A percentile compares a stretch with the other conserved stretches of the same genome.
These are phyloP conservation scores for Penicillium diatomitis DNA, from an alignment of 495 filamentous ascomycete genomes.

Conservation along the genomic window DNA sequence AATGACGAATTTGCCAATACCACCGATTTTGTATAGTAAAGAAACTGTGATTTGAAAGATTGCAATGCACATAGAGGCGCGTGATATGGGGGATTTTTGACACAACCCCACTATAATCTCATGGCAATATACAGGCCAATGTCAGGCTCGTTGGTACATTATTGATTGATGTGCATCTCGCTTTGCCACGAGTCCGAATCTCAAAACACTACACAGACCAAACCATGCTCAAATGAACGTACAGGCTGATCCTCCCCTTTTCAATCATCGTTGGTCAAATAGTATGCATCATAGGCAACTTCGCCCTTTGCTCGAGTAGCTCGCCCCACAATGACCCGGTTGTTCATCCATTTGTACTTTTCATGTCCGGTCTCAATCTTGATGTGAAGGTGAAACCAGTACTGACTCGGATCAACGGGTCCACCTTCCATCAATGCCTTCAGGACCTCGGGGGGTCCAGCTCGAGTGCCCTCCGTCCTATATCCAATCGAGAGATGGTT, in stretches of 20 bases:
- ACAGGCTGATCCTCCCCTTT: neutral
- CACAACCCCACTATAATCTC: too few species aligned
- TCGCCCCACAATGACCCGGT: slow-evolving; percentile 23
- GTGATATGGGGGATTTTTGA: too few species aligned
- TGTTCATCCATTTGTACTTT: slow-evolving; percentile 27
- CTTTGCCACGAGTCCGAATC: too few species aligned
- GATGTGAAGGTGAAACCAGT: slow-evolving; percentile 26
- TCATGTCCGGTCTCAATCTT: slow-evolving; percentile 25
- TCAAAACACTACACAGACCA: too few species aligned
- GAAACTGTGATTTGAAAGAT: too few species aligned
- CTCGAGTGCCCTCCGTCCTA: slow-evolving; percentile 21
- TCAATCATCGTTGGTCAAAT: slow-evolving; percentile 16
- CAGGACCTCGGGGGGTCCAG: slow-evolving; percentile 21
- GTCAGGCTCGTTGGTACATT: too few species aligned
- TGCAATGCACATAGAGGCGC: too few species aligned
- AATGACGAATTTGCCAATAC: neutral
- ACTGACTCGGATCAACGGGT: slow-evolving; percentile 17
- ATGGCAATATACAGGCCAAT: too few species aligned
- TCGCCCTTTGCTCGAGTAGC: slow-evolving; percentile 20
- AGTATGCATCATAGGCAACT: slow-evolving; percentile 25
- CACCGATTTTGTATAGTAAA: too few species aligned
- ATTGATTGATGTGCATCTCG: too few species aligned
- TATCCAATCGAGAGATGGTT: neutral
- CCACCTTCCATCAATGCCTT: slow-evolving; percentile 22
- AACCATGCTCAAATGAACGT: too few species aligned